Percentiles rank a stretch among this genome's conserved stretches.
Evolutionary conservation across 1,139 yeast genomes (phyloP).

Genomic region (Pichia sp.): DNA sequence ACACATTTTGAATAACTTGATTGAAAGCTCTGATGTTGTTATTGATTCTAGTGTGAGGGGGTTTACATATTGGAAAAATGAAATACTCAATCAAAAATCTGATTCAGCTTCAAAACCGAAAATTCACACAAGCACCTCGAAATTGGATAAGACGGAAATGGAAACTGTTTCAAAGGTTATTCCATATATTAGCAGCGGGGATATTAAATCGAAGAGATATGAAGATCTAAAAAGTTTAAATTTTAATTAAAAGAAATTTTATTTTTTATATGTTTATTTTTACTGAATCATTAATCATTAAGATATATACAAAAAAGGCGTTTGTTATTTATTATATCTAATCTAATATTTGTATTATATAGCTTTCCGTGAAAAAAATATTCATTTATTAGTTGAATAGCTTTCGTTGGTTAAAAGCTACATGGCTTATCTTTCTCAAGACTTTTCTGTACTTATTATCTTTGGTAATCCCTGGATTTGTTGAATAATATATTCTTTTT

Average conservation of each 20-base stretch:
- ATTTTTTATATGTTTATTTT: not conserved
- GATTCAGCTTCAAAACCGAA: not conserved
- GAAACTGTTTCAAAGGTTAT: not conserved
- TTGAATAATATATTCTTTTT: slow-evolving; percentile 70
- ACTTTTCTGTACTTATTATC: slow-evolving; percentile 23
- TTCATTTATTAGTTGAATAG: not conserved
- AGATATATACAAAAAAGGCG: no score
- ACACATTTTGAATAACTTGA: slow-evolving; percentile 21
- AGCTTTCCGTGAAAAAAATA: no score
- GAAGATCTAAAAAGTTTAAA: slow-evolving; percentile 16
- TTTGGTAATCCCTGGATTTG: slow-evolving; percentile 69
- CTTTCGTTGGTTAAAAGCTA: not conserved
- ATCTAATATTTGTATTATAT: no score
- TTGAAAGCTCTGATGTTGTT: slow-evolving; percentile 22
- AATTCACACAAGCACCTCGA: no score
- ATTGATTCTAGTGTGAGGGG: slow-evolving; percentile 27
- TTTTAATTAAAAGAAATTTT: not conserved
- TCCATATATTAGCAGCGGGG: not conserved
- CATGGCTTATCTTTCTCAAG: not conserved
- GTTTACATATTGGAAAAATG: slow-evolving; percentile 25
- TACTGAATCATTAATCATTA: no score
- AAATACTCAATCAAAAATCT: slow-evolving; percentile 12
- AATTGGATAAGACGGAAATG: no score
- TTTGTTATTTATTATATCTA: no score
- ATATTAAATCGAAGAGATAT: slow-evolving; percentile 9